Evolutionary conservation across 2,329 filamentous ascomycete genomes (phyloP).

Genomic region (Alternaria consortialis): DNA sequence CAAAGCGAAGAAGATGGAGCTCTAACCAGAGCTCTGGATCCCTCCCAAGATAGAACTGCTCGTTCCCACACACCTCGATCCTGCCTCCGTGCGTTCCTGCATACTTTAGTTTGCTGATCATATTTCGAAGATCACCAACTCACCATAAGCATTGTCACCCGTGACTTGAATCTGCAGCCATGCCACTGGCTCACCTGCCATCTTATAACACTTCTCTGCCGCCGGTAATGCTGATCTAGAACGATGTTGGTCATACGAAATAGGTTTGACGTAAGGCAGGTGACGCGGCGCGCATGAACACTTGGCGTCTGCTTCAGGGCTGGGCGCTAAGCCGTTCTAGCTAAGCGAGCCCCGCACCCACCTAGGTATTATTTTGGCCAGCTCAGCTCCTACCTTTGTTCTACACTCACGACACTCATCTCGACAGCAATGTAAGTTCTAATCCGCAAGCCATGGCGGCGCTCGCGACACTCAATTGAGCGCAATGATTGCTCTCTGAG

Average conservation of each 20-base stretch:
- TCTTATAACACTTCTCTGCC: constrained; percentile 15
- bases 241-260: constrained; percentile 1
- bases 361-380: constrained; percentile 23
- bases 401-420: constrained; percentile 55
- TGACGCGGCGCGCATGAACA: constrained; percentile 24
- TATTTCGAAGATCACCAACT: constrained; percentile 6
- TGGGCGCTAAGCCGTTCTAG: constrained; percentile 9
- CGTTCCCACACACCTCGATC: constrained; percentile 47
- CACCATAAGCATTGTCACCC: constrained; percentile 29
- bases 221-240: background rate
- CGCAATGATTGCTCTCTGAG: constrained; percentile 15
- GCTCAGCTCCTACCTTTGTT: constrained; percentile 38
- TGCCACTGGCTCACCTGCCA: constrained; percentile 39
- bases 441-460: constrained; percentile 9
- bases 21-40: constrained; percentile 45
- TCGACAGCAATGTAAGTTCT: constrained; percentile 54
- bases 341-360: constrained; percentile 41
- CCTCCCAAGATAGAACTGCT: constrained; percentile 50
- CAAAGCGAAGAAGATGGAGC: constrained; percentile 7
- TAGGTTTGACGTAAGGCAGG: constrained; percentile 5
- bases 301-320: constrained; percentile 10
- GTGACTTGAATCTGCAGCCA: constrained; percentile 36
- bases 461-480: constrained; percentile 37
- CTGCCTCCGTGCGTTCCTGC: constrained; percentile 33
- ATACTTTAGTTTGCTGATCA: constrained; percentile 26